Evolutionary conservation across 1,139 yeast species (phyloP).

Genomic region (Geotrichum phurueaensis): DNA sequence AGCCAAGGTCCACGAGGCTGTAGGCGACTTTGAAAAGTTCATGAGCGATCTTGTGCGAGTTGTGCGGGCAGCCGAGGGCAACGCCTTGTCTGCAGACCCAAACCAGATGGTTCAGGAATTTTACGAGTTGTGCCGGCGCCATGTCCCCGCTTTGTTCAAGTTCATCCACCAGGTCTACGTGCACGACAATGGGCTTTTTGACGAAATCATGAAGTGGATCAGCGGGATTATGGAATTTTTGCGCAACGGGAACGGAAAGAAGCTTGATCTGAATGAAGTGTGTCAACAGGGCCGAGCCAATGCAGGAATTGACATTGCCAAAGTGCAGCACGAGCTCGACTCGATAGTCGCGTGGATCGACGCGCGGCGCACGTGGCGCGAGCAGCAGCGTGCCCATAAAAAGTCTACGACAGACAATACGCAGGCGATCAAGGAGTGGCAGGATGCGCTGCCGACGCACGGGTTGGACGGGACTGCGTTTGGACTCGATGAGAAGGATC

Average conservation of each 20-base stretch:
- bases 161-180: conserved; percentile 72
- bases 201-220: conserved; percentile 67
- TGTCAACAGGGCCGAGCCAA: conserved; percentile 32
- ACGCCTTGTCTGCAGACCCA: conserved; percentile 44
- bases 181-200: conserved; percentile 71
- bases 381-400: conserved; percentile 18
- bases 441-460: conserved; percentile 37
- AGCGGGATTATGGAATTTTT: conserved; percentile 55
- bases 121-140: conserved; percentile 58
- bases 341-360: conserved; percentile 42
- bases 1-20: conserved; percentile 70
- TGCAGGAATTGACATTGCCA: conserved; percentile 40
- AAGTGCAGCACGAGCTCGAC: conserved; percentile 43
- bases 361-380: conserved; percentile 39
- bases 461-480: conserved; percentile 46
- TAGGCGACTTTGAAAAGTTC: conserved; percentile 66
- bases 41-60: conserved; percentile 61
- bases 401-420: conserved; percentile 20
- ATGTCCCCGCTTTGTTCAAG: conserved; percentile 62
- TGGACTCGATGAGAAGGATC: conserved; percentile 55
- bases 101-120: conserved; percentile 58
- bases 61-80: conserved; percentile 46
- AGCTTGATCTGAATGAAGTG: conserved; percentile 34
- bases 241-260: conserved; percentile 43
- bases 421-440: conserved; percentile 28